Evolutionary conservation across 2,329 filamentous ascomycete genomes (phyloP).

Genomic region (Fusarium albosuccineum): DNA sequence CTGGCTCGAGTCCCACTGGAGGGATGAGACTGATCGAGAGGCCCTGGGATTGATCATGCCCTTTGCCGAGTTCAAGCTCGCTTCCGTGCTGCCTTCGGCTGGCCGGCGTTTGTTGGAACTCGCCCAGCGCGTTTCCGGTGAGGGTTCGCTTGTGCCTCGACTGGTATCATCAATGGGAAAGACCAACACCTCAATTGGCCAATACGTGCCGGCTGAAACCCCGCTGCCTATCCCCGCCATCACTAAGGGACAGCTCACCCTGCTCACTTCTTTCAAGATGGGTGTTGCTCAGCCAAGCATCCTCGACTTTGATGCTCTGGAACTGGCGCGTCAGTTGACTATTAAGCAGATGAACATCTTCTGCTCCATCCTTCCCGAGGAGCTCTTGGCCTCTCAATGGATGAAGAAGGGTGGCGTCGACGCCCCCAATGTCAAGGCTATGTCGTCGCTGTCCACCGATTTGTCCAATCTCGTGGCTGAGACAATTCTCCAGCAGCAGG

Average conservation of each 20-base stretch:
- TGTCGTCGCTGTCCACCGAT: constrained; percentile 93
- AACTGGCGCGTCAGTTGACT: constrained; percentile 92
- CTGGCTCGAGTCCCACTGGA: constrained; percentile 97
- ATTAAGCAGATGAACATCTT: constrained; percentile 93
- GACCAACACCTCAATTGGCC: constrained; percentile 80
- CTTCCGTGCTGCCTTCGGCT: constrained; percentile 77
- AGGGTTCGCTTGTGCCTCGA: constrained; percentile 83
- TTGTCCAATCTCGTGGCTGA: constrained; percentile 93
- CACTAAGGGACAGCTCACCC: constrained; percentile 80
- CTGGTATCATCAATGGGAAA: constrained; percentile 90
- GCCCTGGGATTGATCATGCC: constrained; percentile 81
- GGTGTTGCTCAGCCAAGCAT: constrained; percentile 79
- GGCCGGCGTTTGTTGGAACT: constrained; percentile 85
- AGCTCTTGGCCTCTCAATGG: constrained; percentile 93
- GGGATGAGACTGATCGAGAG: constrained; percentile 80
- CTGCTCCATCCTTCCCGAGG: constrained; percentile 90
- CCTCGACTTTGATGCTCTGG: constrained; percentile 90
- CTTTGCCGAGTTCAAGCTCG: constrained; percentile 83
- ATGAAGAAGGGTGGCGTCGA: constrained; percentile 86
- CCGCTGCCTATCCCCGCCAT: constrained; percentile 78
- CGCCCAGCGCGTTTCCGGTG: constrained; percentile 79
- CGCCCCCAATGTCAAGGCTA: constrained; percentile 90
- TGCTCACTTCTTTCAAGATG: constrained; percentile 80
- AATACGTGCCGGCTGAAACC: constrained; percentile 77
- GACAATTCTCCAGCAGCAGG: constrained; percentile 88